Evolutionary conservation across 1,284 basidiomycete genomes (phyloP).

Genomic region (Leccinum solheimii): DNA sequence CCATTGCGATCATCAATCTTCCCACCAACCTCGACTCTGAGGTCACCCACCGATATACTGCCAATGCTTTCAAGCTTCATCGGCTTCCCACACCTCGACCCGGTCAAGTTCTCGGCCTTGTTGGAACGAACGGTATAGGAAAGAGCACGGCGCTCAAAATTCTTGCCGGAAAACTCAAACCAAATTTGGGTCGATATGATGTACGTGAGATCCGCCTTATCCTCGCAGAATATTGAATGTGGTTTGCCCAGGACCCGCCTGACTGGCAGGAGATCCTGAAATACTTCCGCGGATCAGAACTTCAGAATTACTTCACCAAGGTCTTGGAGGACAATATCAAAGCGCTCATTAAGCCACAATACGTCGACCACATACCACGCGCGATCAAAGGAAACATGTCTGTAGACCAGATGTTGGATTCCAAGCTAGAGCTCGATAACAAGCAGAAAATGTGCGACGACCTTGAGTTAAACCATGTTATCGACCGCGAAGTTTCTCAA

Average conservation of each 20-base stretch:
- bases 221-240: constrained; percentile 1
- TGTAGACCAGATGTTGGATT: constrained; percentile 88
- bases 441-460: constrained; percentile 80
- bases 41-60: constrained; percentile 96
- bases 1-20: neutral
- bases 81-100: constrained; percentile 93
- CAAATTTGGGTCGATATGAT: constrained; percentile 88
- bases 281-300: constrained; percentile 95
- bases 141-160: constrained; percentile 97
- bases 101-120: constrained; percentile 93
- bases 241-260: constrained; percentile 72
- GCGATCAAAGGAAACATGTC: constrained; percentile 90
- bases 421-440: constrained; percentile 83
- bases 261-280: constrained; percentile 98
- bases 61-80: constrained; percentile 98
- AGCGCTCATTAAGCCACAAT: constrained; percentile 98
- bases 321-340: constrained; percentile 98
- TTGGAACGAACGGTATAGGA: constrained; percentile 98
- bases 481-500: constrained; percentile 81
- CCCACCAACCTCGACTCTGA: constrained; percentile 93
- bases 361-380: constrained; percentile 96
- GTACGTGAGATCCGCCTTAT: constrained; percentile 45
- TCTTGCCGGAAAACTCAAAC: constrained; percentile 92
- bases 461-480: constrained; percentile 83
- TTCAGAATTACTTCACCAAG: constrained; percentile 98